Base-by-base conservation (phyloP, 23 red algal species). In the Agarophyton chilense region DNA sequence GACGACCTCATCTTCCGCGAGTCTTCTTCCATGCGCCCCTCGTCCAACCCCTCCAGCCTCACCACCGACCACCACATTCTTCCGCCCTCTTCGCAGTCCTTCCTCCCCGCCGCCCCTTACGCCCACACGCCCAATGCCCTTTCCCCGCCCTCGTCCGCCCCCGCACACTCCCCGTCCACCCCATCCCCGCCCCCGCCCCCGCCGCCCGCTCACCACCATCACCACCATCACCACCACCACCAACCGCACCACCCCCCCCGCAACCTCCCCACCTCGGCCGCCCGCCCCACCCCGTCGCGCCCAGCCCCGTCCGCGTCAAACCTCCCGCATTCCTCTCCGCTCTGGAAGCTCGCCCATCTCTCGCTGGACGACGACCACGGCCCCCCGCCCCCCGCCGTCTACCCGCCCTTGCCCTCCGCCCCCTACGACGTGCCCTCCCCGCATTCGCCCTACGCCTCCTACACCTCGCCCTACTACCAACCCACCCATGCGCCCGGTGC, bases 1-100 rank as follows among this genome's bases (percentile, higher is more conserved):
- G 96, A 98, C 44, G 92, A 98, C 72, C 89, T 98, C 44, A 98
- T 98, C 42, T 98, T 91, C 84, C 90, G 90, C 17, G 95, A 98
- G 62, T 90, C 91, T 51, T 74, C 77, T 19, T 80, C 92, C 53
- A 90, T 94, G 93, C 84, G 82, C 35, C 90, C 88, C 44, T 67
- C 57, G 10, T 81, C 81, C 33, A 75, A 75, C 65, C 63, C 82
- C 22, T 68, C 82, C 44, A 44, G 54, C 49, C 51, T 74, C 24
- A 74, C 45, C 19, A 47, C 68, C 4, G 68, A 74, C 41, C 14
- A 74, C 21, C 29, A 45, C 21, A 56, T 80, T 28, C 43, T 80
- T 21, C 54, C 77, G 46, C 77, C 29, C 17, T 56, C 54, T 16
- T 61, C 77, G 4, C 77, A 80, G 22, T 35, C 50, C 77, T 61